Evolutionary conservation across 768 basidiomycete species (phyloP).

Genomic region (Rhizopogon vinicolor): DNA sequence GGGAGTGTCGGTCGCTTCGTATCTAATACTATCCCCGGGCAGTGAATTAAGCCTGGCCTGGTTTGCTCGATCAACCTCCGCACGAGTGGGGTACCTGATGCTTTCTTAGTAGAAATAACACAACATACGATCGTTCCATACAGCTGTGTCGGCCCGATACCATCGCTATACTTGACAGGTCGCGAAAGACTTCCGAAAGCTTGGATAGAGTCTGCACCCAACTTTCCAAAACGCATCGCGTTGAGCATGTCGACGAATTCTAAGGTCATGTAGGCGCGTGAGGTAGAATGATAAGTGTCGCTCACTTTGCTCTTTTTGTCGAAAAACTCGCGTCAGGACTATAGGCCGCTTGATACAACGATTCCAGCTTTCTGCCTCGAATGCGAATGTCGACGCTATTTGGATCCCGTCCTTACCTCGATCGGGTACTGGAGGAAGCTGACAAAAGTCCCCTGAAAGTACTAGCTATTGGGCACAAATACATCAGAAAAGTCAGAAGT

Average conservation of each 20-base stretch:
- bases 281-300: neutral
- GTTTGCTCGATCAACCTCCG: slow-evolving; percentile 74
- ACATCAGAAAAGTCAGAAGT: neutral
- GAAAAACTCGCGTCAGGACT: slow-evolving; percentile 70
- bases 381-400: slow-evolving; percentile 60
- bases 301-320: slow-evolving; percentile 78
- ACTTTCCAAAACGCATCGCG: slow-evolving; percentile 73
- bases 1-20: slow-evolving; percentile 39
- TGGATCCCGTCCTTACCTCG: slow-evolving; percentile 42
- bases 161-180: slow-evolving; percentile 57
- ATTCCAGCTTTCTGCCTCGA: slow-evolving; percentile 76
- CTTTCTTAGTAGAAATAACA: neutral
- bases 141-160: slow-evolving; percentile 81
- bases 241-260: slow-evolving; percentile 86
- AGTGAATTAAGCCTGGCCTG: slow-evolving; percentile 42
- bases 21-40: slow-evolving; percentile 32
- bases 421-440: slow-evolving; percentile 76
- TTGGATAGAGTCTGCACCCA: slow-evolving; percentile 37
- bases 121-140: slow-evolving; percentile 26
- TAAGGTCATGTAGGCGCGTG: slow-evolving; percentile 10
- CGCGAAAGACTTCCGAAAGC: slow-evolving; percentile 58
- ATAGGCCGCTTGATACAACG: slow-evolving; percentile 54
- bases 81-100: slow-evolving; percentile 60
- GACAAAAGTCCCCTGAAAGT: slow-evolving; percentile 87
- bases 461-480: slow-evolving; percentile 48